These are phyloP conservation scores for Cucumis cinereus DNA, from an alignment of 306 rosid species.

Conservation along the genomic window DNA sequence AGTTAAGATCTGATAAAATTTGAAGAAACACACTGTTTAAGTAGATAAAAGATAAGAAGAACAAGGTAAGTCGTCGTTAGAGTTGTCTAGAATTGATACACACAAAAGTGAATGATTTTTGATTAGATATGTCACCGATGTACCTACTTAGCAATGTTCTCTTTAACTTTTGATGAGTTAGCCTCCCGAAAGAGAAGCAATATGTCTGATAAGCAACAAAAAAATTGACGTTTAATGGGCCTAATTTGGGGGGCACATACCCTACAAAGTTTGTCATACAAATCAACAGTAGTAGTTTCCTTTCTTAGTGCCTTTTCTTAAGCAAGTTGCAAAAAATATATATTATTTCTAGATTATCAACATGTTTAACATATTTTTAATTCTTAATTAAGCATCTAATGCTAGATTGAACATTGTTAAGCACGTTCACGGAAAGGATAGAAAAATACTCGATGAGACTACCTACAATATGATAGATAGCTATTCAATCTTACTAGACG, in stretches of 20 bases:
- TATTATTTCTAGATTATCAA: not conserved
- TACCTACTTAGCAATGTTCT: not conserved
- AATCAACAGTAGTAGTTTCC: not conserved
- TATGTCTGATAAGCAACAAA: not conserved
- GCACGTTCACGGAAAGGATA: too few relatives aligned
- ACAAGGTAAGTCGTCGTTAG: not conserved
- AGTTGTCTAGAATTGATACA: not conserved
- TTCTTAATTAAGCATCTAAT: too few relatives aligned
- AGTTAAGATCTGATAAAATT: not conserved
- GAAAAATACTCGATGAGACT: too few relatives aligned
- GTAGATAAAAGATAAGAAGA: not conserved
- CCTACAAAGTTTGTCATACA: not conserved
- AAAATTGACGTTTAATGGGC: conserved; percentile 1
- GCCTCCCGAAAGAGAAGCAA: conserved; percentile 8
- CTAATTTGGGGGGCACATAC: conserved; percentile 7
- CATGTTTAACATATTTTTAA: too few relatives aligned
- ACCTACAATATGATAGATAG: too few relatives aligned
- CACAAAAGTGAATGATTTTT: not conserved
- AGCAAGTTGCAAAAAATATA: not conserved
- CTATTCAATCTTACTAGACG: too few relatives aligned
- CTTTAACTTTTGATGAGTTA: not conserved
- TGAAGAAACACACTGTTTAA: not conserved
- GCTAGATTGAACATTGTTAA: too few relatives aligned
- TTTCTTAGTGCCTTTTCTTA: not conserved
- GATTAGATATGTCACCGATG: conserved; percentile 1